Percentiles rank a stretch among this genome's conserved stretches.
These are phyloP conservation scores for Phytophthora boehmeriae DNA, from an alignment of 352 stramenopile genomes.

Conservation along the genomic window DNA sequence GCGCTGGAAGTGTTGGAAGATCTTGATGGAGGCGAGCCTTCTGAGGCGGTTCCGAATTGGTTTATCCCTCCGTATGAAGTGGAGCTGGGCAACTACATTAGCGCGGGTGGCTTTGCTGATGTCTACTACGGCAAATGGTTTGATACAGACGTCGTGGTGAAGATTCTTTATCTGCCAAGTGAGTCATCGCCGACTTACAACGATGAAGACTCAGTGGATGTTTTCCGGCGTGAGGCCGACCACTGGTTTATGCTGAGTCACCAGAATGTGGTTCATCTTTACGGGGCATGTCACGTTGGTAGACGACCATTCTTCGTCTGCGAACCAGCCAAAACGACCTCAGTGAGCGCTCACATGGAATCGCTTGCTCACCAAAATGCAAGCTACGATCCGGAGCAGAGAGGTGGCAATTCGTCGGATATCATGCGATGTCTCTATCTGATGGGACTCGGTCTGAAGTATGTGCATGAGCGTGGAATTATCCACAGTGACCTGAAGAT, in stretches of 20 bases:
- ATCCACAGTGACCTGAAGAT: conserved; percentile 9
- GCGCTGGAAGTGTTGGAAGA: not conserved
- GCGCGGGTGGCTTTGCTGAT: not conserved
- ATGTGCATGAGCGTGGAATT: conserved; percentile 4
- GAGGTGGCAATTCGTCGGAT: not conserved
- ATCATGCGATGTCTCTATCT: conserved; percentile 2
- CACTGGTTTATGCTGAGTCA: conserved; percentile 13
- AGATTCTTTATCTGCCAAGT: not conserved
- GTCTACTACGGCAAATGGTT: conserved; percentile 5
- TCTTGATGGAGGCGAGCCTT: not conserved
- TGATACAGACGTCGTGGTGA: conserved; percentile 3
- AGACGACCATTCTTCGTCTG: conserved; percentile 8
- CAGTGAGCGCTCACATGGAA: not conserved
- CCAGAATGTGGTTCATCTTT: conserved; percentile 6
- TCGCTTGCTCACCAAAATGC: too few relatives aligned
- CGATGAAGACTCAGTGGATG: too few relatives aligned
- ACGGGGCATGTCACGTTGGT: conserved; percentile 4
- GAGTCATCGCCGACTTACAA: not conserved
- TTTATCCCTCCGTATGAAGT: conserved; percentile 10
- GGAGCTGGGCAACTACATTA: not conserved
- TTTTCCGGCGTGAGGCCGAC: not conserved
- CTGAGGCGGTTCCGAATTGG: conserved; percentile 8
- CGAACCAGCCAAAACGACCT: not conserved
- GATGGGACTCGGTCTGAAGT: not conserved
- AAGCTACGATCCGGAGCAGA: not conserved